Evolutionary conservation across 129 eudicot genomes (phyloP).

Genomic region (Flaveria trinervia): DNA sequence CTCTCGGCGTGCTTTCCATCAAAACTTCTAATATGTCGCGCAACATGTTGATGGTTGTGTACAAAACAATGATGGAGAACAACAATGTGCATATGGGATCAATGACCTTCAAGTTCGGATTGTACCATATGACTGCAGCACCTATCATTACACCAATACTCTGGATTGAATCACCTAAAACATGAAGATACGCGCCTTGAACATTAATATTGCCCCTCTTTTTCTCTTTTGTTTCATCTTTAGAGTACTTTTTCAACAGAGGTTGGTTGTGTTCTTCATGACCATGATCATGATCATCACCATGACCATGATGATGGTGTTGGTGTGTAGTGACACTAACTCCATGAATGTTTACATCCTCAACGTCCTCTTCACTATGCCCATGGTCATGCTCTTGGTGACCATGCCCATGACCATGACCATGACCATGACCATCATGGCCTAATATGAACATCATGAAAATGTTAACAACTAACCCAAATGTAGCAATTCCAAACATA

Average conservation of each 20-base stretch:
- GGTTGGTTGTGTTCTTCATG: slow-evolving; percentile 38
- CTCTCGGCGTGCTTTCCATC: slow-evolving; percentile 74
- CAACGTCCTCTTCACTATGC: slow-evolving; percentile 39
- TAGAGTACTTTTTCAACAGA: slow-evolving; percentile 32
- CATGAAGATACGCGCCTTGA: slow-evolving; percentile 70
- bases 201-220: slow-evolving; percentile 47
- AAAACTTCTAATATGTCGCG: slow-evolving; percentile 59
- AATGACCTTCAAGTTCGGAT: slow-evolving; percentile 56
- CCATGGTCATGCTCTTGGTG: slow-evolving; percentile 20
- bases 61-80: slow-evolving; percentile 56
- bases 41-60: slow-evolving; percentile 60
- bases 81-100: slow-evolving; percentile 66
- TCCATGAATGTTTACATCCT: slow-evolving; percentile 44
- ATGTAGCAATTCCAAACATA: slow-evolving; percentile 64
- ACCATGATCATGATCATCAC: slow-evolving; percentile 27
- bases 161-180: slow-evolving; percentile 61
- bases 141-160: slow-evolving; percentile 69
- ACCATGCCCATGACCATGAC: slow-evolving; percentile 16
- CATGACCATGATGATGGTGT: slow-evolving; percentile 34
- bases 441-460: slow-evolving; percentile 58
- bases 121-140: slow-evolving; percentile 65
- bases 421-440: slow-evolving; percentile 46
- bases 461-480: slow-evolving; percentile 59
- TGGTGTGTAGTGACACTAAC: slow-evolving; percentile 48
- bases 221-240: slow-evolving; percentile 35